Conservation (phyloP, 108 stramenopile genomes). For the Schizochytrium sp. region DNA sequence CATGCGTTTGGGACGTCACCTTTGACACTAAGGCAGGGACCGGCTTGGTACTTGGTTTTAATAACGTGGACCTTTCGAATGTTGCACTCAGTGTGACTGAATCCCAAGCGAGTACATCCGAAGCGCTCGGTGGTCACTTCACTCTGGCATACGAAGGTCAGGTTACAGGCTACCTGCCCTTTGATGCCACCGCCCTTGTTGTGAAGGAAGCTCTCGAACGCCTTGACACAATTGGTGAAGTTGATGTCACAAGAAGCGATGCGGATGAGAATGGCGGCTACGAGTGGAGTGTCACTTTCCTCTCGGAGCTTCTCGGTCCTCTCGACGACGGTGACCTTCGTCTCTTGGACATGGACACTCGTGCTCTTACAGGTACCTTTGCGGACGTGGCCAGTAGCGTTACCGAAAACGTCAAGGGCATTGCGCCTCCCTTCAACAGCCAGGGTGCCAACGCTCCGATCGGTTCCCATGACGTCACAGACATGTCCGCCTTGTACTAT, state of each 20-base stretch:
- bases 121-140: conserved; percentile 52
- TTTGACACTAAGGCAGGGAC: conserved; percentile 66
- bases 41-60: not conserved
- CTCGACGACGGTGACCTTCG: conserved; percentile 39
- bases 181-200: conserved; percentile 45
- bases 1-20: conserved; percentile 59
- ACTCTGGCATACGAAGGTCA: conserved; percentile 57
- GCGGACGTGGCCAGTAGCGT: conserved; percentile 37
- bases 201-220: conserved; percentile 56
- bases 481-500: conserved; percentile 30
- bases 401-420: conserved; percentile 29
- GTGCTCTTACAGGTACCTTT: conserved; percentile 57
- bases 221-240: conserved; percentile 54
- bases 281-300: conserved; percentile 66
- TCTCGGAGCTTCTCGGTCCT: conserved; percentile 40
- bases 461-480: conserved; percentile 53
- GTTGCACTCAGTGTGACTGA: not conserved
- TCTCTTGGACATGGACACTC: conserved; percentile 47
- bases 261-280: conserved; percentile 63
- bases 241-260: conserved; percentile 45
- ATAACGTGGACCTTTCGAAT: not conserved
- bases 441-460: conserved; percentile 29
- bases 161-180: conserved; percentile 59
- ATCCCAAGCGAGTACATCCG: conserved; percentile 6
- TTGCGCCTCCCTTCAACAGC: conserved; percentile 38